A percentile compares a stretch with the other conserved stretches of the same genome.
These are phyloP conservation scores for Cryptococcus jaspeensis DNA, from an alignment of 1,284 basidiomycete genomes.

Conservation along the genomic window DNA sequence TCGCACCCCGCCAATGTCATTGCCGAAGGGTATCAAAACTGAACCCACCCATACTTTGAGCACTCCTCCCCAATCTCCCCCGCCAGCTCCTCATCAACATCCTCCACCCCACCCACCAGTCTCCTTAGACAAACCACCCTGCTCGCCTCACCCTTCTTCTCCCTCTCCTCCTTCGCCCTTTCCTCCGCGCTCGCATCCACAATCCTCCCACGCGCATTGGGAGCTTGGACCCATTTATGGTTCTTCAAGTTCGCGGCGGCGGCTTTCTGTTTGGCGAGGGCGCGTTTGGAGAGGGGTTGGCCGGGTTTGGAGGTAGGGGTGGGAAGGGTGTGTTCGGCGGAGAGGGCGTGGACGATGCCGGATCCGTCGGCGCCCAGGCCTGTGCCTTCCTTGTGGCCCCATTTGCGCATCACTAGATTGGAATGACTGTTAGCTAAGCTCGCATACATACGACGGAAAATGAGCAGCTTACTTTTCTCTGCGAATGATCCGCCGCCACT, in stretches of 20 bases:
- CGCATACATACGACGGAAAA: conserved; percentile 53
- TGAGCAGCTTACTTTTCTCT: conserved; percentile 40
- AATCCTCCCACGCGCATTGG: conserved; percentile 70
- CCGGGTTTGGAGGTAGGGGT: conserved; percentile 25
- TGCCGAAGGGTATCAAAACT: conserved; percentile 5
- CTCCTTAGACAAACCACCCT: conserved; percentile 83
- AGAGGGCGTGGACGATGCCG: conserved; percentile 83
- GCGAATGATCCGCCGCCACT: conserved; percentile 39
- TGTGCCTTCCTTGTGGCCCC: conserved; percentile 90
- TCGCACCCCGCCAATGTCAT: conserved; percentile 28
- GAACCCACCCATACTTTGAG: conserved; percentile 58
- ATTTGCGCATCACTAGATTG: conserved; percentile 59
- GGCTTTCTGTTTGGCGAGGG: conserved; percentile 38
- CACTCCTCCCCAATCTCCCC: conserved; percentile 74
- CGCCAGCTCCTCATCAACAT: conserved; percentile 77
- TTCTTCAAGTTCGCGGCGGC: conserved; percentile 43
- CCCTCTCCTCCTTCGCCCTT: conserved; percentile 67
- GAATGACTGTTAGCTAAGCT: conserved; percentile 61
- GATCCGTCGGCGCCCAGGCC: conserved; percentile 78
- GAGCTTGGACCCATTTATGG: conserved; percentile 38
- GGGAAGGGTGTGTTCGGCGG: conserved; percentile 65
- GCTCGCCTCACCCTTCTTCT: conserved; percentile 80
- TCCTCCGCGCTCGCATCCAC: conserved; percentile 81
- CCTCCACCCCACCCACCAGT: conserved; percentile 76
- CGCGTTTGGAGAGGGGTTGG: conserved; percentile 37